Evolutionary conservation across 805 yeast genomes (phyloP).

Genomic region (Nakazawaea siamensis): DNA sequence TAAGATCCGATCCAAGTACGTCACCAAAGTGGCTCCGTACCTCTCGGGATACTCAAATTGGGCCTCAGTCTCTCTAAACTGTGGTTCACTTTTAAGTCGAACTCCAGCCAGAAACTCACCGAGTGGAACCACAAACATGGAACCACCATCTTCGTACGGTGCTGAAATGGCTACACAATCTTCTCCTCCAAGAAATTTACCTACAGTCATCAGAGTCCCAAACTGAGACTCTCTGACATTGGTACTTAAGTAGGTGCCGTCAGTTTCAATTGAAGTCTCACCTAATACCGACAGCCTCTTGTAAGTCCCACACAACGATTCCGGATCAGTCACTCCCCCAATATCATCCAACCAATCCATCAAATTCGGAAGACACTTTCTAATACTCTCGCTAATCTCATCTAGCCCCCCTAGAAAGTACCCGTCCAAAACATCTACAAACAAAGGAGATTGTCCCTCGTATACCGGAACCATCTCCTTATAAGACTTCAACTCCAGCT

Average conservation of each 20-base stretch:
- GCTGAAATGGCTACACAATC: conserved; percentile 42
- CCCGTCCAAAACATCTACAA: conserved; percentile 31
- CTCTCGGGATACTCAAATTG: conserved; percentile 25
- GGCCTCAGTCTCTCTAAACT: too few relatives aligned
- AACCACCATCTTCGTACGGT: conserved; percentile 37
- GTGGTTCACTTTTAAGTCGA: too few relatives aligned
- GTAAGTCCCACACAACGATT: conserved; percentile 26
- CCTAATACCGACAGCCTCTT: too few relatives aligned
- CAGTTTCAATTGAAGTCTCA: neutral
- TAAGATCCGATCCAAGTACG: conserved; percentile 26
- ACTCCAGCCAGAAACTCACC: conserved; percentile 3
- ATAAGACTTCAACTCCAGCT: conserved; percentile 3
- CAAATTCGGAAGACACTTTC: conserved; percentile 29
- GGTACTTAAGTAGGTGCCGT: conserved; percentile 12
- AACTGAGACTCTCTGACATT: conserved; percentile 28
- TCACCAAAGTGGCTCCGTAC: conserved; percentile 34
- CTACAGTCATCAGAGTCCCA: conserved; percentile 36
- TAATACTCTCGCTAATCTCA: conserved; percentile 33
- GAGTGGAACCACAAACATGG: conserved; percentile 34
- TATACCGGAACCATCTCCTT: conserved; percentile 4
- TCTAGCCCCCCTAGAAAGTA: conserved; percentile 47
- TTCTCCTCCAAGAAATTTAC: conserved; percentile 29
- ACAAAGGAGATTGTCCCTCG: conserved; percentile 30
- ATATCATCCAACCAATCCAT: conserved; percentile 32
- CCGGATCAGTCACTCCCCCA: conserved; percentile 17